Percentiles rank a stretch among this genome's conserved stretches.
Evolutionary conservation across 169 alveolate genomes (phyloP).

Genomic region (Eimeria falciformis): DNA sequence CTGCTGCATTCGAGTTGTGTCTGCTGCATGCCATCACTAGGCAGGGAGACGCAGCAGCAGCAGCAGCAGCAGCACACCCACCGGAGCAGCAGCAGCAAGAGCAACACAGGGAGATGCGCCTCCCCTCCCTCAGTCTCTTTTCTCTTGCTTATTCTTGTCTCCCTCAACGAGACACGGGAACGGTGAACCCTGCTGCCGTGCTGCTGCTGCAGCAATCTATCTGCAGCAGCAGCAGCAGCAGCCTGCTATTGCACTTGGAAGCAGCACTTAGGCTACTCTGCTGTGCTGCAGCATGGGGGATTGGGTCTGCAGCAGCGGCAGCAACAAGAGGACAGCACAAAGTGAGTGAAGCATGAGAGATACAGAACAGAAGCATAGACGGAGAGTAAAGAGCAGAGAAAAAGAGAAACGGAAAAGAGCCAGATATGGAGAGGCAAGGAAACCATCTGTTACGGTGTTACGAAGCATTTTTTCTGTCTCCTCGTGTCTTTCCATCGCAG

Average conservation of each 20-base stretch:
- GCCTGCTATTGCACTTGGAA: slow-evolving; percentile 31
- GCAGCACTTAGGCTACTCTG: slow-evolving; percentile 40
- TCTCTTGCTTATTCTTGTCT: slow-evolving; percentile 39
- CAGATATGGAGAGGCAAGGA: not conserved
- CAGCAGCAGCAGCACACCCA: slow-evolving; percentile 18
- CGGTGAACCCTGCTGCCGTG: not conserved
- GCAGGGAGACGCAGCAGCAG: slow-evolving; percentile 6
- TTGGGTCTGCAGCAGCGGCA: slow-evolving; percentile 47
- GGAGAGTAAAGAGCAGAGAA: not conserved
- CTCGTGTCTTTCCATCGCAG: not conserved
- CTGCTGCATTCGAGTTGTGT: not conserved
- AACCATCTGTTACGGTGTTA: not conserved
- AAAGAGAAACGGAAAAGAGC: slow-evolving; percentile 3
- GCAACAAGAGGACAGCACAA: not conserved
- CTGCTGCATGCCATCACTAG: not conserved
- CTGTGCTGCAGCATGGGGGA: slow-evolving; percentile 56
- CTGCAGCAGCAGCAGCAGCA: slow-evolving; percentile 63
- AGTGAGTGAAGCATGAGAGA: not conserved
- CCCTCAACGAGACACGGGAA: slow-evolving; percentile 7
- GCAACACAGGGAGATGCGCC: not conserved
- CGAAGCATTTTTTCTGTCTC: not conserved
- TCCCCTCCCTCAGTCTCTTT: not conserved
- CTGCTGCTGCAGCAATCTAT: slow-evolving; percentile 36
- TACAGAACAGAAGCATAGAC: not conserved
- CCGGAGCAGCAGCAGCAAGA: slow-evolving; percentile 23